Conservation (phyloP, 257 asterid species). For the Galeopsis tetrahit region DNA sequence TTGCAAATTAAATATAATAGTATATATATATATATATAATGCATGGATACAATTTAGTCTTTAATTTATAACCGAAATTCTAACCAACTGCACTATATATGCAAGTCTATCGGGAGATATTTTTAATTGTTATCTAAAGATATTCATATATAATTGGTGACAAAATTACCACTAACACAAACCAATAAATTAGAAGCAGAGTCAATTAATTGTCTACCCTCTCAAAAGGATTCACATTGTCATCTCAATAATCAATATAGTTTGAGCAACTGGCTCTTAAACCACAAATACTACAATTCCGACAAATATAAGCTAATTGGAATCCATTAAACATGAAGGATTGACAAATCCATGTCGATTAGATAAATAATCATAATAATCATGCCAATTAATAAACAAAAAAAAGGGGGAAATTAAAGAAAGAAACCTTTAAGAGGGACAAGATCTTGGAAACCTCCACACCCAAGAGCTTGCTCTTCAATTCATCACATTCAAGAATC, state of each 20-base stretch:
- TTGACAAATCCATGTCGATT: conserved; percentile 8
- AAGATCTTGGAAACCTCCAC: conserved; percentile 71
- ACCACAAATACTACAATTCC: neutral
- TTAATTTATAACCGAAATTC: no score
- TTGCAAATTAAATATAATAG: no score
- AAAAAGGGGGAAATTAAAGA: conserved; percentile 6
- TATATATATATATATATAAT: no score
- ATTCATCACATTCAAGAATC: conserved; percentile 82
- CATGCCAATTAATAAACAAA: conserved; percentile 1
- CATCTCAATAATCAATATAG: neutral
- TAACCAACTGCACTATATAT: no score
- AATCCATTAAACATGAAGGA: neutral
- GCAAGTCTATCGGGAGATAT: no score
- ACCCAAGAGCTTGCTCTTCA: conserved; percentile 64
- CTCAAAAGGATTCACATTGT: conserved; percentile 1
- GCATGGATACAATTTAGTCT: no score
- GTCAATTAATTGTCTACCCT: neutral
- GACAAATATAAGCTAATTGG: neutral
- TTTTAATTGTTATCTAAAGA: no score
- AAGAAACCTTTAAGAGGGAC: conserved; percentile 72
- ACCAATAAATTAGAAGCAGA: conserved; percentile 3
- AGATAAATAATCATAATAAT: conserved; percentile 12
- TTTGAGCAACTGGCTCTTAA: conserved; percentile 1
- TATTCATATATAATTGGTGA: no score
- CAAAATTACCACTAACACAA: neutral